Percentiles rank a stretch among this genome's conserved stretches.
phyloP scores from a whole-genome alignment of 805 yeast genomes.

The Kurtzmaniella cleridarum region DNA sequence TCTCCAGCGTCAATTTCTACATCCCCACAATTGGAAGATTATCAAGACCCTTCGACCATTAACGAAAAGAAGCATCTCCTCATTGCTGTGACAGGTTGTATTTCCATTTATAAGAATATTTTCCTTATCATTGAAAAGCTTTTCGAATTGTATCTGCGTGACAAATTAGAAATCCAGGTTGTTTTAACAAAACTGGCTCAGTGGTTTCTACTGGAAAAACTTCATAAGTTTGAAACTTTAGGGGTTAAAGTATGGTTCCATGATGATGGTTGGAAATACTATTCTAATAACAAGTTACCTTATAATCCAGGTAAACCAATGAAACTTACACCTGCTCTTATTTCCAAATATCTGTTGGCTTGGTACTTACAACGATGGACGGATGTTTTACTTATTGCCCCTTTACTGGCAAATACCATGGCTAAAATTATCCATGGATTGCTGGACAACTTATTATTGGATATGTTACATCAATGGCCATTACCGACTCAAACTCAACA shows the following conservation, averaged over 20 bases:
- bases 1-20: background rate
- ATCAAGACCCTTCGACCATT: background rate
- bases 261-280: conserved; percentile 15
- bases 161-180: conserved; percentile 19
- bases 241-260: conserved; percentile 22
- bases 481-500: conserved; percentile 4
- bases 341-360: conserved; percentile 12
- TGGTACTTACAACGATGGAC: conserved; percentile 21
- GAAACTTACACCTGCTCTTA: conserved; percentile 7
- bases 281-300: conserved; percentile 6
- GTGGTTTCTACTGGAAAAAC: conserved; percentile 13
- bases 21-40: conserved; percentile 1
- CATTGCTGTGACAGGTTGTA: conserved; percentile 22
- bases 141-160: conserved; percentile 16
- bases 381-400: conserved; percentile 20
- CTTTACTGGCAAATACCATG: conserved; percentile 20
- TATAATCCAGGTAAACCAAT: conserved; percentile 2
- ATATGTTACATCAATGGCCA: conserved; percentile 21
- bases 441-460: conserved; percentile 19
- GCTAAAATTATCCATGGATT: conserved; percentile 21
- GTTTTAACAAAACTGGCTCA: conserved; percentile 20
- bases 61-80: conserved; percentile 12
- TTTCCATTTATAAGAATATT: conserved; percentile 16
- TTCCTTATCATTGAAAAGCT: conserved; percentile 19
- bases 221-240: conserved; percentile 14